Conservation (phyloP, 257 asterid genomes). For the Verbena officinalis region DNA sequence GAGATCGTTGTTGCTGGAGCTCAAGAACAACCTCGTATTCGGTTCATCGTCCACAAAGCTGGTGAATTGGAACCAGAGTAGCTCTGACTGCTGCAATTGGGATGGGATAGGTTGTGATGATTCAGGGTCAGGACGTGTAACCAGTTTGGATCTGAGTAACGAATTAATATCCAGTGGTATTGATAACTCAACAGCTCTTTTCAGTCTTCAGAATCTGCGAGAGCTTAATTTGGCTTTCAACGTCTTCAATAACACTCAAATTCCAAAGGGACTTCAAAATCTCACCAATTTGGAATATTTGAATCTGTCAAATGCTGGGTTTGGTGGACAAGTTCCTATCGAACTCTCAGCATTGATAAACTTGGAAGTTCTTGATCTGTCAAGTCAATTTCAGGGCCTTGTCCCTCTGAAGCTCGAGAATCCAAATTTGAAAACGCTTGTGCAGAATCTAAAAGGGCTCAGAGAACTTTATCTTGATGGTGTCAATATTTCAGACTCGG, state of each 20-base stretch:
- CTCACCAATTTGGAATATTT: conserved; percentile 45
- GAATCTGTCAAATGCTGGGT: conserved; percentile 58
- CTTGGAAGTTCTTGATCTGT: conserved; percentile 50
- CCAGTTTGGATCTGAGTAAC: conserved; percentile 41
- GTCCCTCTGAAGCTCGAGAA: conserved; percentile 43
- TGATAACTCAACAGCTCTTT: conserved; percentile 44
- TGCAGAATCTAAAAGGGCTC: conserved; percentile 42
- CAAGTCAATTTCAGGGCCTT: conserved; percentile 21
- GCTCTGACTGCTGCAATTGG: conserved; percentile 62
- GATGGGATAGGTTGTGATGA: conserved; percentile 54
- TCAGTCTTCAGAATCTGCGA: conserved; percentile 40
- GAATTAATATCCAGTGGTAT: conserved; percentile 42
- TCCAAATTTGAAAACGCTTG: conserved; percentile 47
- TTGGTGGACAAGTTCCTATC: conserved; percentile 49
- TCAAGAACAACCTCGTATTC: conserved; percentile 37
- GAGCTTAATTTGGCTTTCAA: conserved; percentile 56
- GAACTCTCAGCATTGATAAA: conserved; percentile 41
- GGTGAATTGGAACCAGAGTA: conserved; percentile 44
- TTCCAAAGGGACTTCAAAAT: conserved; percentile 46
- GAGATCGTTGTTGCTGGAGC: conserved; percentile 42
- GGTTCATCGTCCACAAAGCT: conserved; percentile 36
- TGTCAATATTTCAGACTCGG: conserved; percentile 42
- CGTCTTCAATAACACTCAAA: conserved; percentile 27
- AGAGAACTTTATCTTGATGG: conserved; percentile 54
- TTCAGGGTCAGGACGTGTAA: conserved; percentile 53